These are phyloP conservation scores for Periconia sp. DNA, from an alignment of 2,329 filamentous ascomycete genomes.

Conservation along the genomic window DNA sequence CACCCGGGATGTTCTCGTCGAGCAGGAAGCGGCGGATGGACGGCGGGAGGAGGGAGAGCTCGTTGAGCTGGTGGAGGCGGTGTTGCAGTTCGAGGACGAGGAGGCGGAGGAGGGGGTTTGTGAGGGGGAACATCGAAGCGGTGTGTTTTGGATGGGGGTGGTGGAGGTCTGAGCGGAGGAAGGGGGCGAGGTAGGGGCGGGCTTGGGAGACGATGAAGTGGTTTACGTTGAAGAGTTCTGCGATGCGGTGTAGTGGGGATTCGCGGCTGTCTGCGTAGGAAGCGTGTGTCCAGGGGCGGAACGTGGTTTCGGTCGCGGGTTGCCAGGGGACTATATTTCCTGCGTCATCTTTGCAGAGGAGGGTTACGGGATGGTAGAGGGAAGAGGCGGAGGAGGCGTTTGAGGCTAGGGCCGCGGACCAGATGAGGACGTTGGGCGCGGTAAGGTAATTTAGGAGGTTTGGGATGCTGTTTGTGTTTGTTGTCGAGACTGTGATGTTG, in stretches of 20 bases:
- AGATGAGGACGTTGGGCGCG: slow-evolving; percentile 89
- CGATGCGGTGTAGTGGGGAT: slow-evolving; percentile 72
- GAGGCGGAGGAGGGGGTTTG: slow-evolving; percentile 64
- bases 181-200: slow-evolving; percentile 85
- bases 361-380: slow-evolving; percentile 69
- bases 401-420: slow-evolving; percentile 78
- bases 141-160: slow-evolving; percentile 68
- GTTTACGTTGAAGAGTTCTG: slow-evolving; percentile 89
- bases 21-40: slow-evolving; percentile 77
- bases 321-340: slow-evolving; percentile 78
- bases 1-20: slow-evolving; percentile 80
- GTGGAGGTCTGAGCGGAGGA: slow-evolving; percentile 81
- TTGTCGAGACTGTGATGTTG: slow-evolving; percentile 88
- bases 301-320: slow-evolving; percentile 64
- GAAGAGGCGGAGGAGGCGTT: slow-evolving; percentile 72
- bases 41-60: slow-evolving; percentile 72
- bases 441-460: slow-evolving; percentile 91
- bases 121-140: background rate
- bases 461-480: slow-evolving; percentile 75
- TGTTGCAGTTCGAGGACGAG: slow-evolving; percentile 80
- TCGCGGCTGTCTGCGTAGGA: slow-evolving; percentile 68
- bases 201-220: slow-evolving; percentile 96
- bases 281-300: slow-evolving; percentile 69
- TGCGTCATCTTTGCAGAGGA: slow-evolving; percentile 79
- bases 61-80: slow-evolving; percentile 80